These are phyloP conservation scores for Saccharomycopsis vini DNA, from an alignment of 805 yeast species.

Conservation along the genomic window DNA sequence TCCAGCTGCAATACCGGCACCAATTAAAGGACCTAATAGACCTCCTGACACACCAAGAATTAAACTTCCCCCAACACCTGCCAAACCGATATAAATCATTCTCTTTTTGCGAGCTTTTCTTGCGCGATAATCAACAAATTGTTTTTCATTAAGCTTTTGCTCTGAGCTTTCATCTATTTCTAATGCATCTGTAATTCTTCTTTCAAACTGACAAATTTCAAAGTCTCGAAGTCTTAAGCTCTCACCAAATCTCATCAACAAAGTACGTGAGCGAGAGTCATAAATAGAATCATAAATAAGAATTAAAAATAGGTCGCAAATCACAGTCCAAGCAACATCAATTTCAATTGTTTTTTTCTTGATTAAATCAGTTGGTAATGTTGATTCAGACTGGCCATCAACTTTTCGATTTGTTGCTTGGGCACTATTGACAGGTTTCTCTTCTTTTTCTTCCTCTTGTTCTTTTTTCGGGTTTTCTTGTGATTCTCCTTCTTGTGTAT, in stretches of 20 bases:
- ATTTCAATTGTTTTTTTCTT: constrained; percentile 39
- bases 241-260: constrained; percentile 61
- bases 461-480: not conserved
- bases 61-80: constrained; percentile 91
- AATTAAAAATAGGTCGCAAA: constrained; percentile 82
- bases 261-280: constrained; percentile 79
- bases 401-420: too few species aligned
- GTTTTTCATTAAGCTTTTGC: constrained; percentile 65
- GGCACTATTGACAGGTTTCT: not conserved
- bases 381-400: too few species aligned
- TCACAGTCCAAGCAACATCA: constrained; percentile 86
- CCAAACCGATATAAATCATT: constrained; percentile 82
- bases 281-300: constrained; percentile 76
- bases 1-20: constrained; percentile 95
- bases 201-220: constrained; percentile 82
- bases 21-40: constrained; percentile 85
- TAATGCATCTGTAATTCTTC: constrained; percentile 80
- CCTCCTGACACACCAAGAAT: constrained; percentile 96
- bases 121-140: constrained; percentile 62
- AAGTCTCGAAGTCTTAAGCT: constrained; percentile 48
- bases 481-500: constrained; percentile 17
- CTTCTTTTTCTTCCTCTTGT: not conserved
- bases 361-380: constrained; percentile 28
- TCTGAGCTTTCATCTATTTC: constrained; percentile 81
- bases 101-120: constrained; percentile 57